phyloP scores from a whole-genome alignment of 2,329 filamentous ascomycete species.

The Alternaria viburni region DNA sequence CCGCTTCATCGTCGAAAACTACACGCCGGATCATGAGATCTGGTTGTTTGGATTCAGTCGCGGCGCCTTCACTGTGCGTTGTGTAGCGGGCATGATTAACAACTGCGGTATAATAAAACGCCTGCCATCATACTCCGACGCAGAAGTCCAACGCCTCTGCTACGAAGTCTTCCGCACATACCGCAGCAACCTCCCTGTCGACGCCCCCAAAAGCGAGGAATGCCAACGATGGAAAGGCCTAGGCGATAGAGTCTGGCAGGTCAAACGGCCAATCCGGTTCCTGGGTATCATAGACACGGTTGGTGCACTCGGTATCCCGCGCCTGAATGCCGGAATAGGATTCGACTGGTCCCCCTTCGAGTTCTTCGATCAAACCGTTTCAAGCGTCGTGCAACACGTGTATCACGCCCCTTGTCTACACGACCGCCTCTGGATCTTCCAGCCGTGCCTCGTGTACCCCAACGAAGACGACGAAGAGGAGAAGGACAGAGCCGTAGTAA shows the following conservation, averaged over 20 bases:
- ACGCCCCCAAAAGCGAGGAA: conserved; percentile 34
- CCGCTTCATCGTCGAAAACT: conserved; percentile 46
- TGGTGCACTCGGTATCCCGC: conserved; percentile 42
- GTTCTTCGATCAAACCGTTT: conserved; percentile 45
- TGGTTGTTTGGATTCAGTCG: conserved; percentile 56
- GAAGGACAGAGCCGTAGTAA: conserved; percentile 19
- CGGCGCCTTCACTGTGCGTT: conserved; percentile 54
- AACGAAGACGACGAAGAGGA: conserved; percentile 7
- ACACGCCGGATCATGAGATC: conserved; percentile 48
- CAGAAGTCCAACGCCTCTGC: conserved; percentile 33
- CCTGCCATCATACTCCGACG: conserved; percentile 4
- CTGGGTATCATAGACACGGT: conserved; percentile 46
- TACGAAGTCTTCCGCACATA: conserved; percentile 44
- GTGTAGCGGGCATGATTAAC: conserved; percentile 53
- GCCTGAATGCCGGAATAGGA: conserved; percentile 44
- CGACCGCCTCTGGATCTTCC: conserved; percentile 45
- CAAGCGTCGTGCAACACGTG: conserved; percentile 39
- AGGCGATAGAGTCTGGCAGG: conserved; percentile 34
- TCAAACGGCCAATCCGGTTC: conserved; percentile 38
- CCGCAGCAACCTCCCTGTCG: conserved; percentile 32
- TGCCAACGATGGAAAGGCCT: conserved; percentile 27
- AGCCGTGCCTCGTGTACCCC: conserved; percentile 22
- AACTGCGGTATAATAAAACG: conserved; percentile 49
- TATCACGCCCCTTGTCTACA: conserved; percentile 44
- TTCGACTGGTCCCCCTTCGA: conserved; percentile 47